phyloP scores from a whole-genome alignment of 2,329 filamentous ascomycete species.

The Epichloe sibirici region DNA sequence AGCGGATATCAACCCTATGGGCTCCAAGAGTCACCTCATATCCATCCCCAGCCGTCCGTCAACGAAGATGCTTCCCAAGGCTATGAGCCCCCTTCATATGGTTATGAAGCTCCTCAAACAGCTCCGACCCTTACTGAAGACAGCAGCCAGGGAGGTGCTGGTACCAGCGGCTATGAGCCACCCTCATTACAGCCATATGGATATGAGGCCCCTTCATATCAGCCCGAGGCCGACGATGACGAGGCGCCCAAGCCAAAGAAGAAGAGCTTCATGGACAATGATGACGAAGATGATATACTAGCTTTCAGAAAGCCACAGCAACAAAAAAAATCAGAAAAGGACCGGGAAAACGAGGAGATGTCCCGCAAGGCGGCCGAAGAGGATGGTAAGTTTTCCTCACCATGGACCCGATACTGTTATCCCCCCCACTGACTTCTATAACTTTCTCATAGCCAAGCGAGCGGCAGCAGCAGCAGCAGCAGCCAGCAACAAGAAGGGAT shows the following conservation, averaged over 20 bases:
- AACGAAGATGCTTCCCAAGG: conserved; percentile 15
- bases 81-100: conserved; percentile 37
- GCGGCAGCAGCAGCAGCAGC: conserved; percentile 31
- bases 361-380: conserved; percentile 74
- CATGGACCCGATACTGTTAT: not conserved
- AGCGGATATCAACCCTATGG: conserved; percentile 19
- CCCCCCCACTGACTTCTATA: not conserved
- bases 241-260: conserved; percentile 52
- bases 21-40: conserved; percentile 14
- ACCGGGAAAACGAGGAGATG: conserved; percentile 72
- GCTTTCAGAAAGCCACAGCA: conserved; percentile 32
- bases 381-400: conserved; percentile 39
- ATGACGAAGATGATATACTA: conserved; percentile 55
- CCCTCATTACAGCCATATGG: conserved; percentile 48
- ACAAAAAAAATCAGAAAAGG: conserved; percentile 55
- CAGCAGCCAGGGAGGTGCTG: conserved; percentile 14
- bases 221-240: conserved; percentile 37
- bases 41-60: conserved; percentile 8
- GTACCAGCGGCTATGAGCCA: conserved; percentile 42
- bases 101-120: conserved; percentile 37
- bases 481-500: conserved; percentile 49
- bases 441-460: conserved; percentile 42
- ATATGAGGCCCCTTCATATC: conserved; percentile 46
- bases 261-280: conserved; percentile 72
- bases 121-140: conserved; percentile 10